A percentile compares a stretch with the other conserved stretches of the same genome.
Conservation (phyloP, 768 basidiomycete species). For the Scleroderma bovista region DNA sequence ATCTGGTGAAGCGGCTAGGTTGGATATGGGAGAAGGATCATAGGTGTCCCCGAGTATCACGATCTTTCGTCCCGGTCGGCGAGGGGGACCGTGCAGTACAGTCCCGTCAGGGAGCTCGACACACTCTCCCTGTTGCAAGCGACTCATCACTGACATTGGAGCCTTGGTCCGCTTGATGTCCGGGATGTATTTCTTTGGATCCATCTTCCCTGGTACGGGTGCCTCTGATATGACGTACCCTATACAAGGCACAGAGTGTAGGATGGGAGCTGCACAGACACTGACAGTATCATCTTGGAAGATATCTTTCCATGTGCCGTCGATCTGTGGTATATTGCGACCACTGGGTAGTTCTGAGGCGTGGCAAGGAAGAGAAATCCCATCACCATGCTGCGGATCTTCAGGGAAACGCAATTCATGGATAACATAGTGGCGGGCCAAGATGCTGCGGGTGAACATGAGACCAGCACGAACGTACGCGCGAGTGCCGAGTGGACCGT, state of each 20-base stretch:
- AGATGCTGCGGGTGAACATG: slow-evolving; percentile 59
- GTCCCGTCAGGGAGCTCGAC: slow-evolving; percentile 69
- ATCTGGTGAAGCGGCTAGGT: slow-evolving; percentile 60
- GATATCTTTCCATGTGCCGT: slow-evolving; percentile 64
- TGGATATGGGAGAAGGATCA: slow-evolving; percentile 64
- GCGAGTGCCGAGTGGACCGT: slow-evolving; percentile 80
- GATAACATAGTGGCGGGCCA: slow-evolving; percentile 67
- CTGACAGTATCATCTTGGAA: slow-evolving; percentile 51
- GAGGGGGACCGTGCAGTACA: slow-evolving; percentile 58
- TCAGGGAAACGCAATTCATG: slow-evolving; percentile 71
- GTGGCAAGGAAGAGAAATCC: slow-evolving; percentile 41
- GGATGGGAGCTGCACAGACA: slow-evolving; percentile 72
- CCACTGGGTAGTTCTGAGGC: slow-evolving; percentile 54
- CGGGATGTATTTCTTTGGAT: slow-evolving; percentile 60
- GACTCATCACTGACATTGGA: slow-evolving; percentile 61
- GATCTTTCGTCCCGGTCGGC: slow-evolving; percentile 66
- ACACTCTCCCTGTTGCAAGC: slow-evolving; percentile 58
- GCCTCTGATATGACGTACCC: slow-evolving; percentile 73
- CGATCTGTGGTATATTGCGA: slow-evolving; percentile 52
- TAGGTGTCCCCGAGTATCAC: slow-evolving; percentile 83
- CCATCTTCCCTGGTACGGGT: slow-evolving; percentile 71
- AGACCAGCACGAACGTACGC: slow-evolving; percentile 71
- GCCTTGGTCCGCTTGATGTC: slow-evolving; percentile 66
- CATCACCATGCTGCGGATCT: slow-evolving; percentile 52
- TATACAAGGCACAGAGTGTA: slow-evolving; percentile 76